A percentile compares a stretch with the other conserved stretches of the same genome.
Evolutionary conservation across 2,329 filamentous ascomycete genomes (phyloP).

Genomic region (Fusarium neocosmosporiellum): DNA sequence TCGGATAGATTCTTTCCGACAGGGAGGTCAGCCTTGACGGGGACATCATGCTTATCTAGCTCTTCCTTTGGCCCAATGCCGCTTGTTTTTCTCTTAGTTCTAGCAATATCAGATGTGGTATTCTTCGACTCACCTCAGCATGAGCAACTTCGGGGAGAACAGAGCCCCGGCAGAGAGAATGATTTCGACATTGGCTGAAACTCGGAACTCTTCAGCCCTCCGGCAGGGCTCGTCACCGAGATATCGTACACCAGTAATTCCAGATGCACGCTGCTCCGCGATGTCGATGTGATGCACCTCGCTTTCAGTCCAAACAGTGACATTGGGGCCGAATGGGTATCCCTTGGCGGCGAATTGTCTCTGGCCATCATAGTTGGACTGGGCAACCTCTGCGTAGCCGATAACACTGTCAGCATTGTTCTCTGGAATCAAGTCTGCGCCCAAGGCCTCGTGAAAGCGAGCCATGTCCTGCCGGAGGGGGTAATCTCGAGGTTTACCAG

Average conservation of each 20-base stretch:
- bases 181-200: background rate
- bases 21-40: background rate
- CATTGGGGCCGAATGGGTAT: background rate
- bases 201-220: background rate
- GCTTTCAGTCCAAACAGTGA: background rate
- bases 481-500: background rate
- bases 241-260: background rate
- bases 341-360: background rate
- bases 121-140: background rate
- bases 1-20: background rate
- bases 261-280: background rate
- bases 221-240: fast-evolving
- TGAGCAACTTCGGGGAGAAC: background rate
- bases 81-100: background rate
- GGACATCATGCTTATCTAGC: background rate
- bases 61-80: background rate
- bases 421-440: background rate
- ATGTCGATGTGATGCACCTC: background rate
- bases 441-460: background rate
- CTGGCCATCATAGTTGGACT: background rate
- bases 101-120: background rate
- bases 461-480: background rate
- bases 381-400: background rate
- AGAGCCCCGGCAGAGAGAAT: background rate
- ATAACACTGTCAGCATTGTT: background rate